Conservation (phyloP, 2,329 filamentous ascomycete genomes). For the Fusarium nurragi region DNA sequence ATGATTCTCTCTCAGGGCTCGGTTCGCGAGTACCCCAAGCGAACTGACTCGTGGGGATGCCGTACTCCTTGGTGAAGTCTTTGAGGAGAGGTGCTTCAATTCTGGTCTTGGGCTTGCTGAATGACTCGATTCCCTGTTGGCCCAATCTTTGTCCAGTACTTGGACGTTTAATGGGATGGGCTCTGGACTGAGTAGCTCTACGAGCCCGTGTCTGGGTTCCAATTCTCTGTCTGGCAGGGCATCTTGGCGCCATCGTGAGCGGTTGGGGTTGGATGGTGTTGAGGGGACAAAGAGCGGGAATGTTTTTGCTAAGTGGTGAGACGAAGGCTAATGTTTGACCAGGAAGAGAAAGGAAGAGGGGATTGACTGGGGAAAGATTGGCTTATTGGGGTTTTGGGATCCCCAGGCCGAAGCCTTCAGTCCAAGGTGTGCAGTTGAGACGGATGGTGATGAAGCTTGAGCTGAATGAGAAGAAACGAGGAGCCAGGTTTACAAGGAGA, state of each 20-base stretch:
- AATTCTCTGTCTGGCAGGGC: neutral
- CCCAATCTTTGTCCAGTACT: neutral
- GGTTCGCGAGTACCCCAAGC: slow-evolving; percentile 14
- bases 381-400: too few species aligned
- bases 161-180: neutral
- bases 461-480: too few species aligned
- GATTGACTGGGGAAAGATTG: neutral
- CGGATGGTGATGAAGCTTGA: too few species aligned
- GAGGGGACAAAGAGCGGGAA: neutral
- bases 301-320: neutral
- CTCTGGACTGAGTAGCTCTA: neutral
- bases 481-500: too few species aligned
- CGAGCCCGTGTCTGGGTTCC: neutral
- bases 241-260: neutral
- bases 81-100: slow-evolving; percentile 17
- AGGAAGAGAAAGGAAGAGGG: neutral
- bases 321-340: neutral
- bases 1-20: neutral
- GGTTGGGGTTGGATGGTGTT: neutral
- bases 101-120: neutral
- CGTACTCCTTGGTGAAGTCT: slow-evolving; percentile 22
- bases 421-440: too few species aligned
- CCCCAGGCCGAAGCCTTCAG: too few species aligned
- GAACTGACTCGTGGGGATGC: slow-evolving; percentile 24
- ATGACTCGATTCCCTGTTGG: neutral